Conservation (phyloP, 2,329 filamentous ascomycete species). For the Verticillium isaacii region DNA sequence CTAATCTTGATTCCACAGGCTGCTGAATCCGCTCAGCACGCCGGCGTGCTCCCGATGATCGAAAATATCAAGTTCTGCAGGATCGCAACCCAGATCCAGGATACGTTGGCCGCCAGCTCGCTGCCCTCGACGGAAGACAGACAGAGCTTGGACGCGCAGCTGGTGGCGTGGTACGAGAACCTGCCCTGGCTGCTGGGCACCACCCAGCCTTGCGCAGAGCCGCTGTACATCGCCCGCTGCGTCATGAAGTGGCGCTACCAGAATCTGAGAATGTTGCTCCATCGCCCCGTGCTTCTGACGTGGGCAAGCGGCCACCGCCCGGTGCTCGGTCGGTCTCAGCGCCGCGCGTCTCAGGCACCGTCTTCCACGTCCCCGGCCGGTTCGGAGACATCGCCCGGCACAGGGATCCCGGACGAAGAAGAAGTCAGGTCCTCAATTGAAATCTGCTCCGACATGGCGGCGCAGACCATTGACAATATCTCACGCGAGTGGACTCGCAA, state of each 20-base stretch:
- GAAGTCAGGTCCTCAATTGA: constrained; percentile 65
- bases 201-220: constrained; percentile 64
- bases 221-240: constrained; percentile 65
- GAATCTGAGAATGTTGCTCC: constrained; percentile 71
- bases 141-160: constrained; percentile 59
- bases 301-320: constrained; percentile 42
- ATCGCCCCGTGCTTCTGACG: constrained; percentile 67
- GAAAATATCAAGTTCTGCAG: constrained; percentile 78
- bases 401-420: constrained; percentile 37
- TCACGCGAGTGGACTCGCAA: constrained; percentile 65
- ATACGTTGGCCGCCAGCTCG: constrained; percentile 65
- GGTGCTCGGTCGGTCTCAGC: neutral
- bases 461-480: constrained; percentile 68
- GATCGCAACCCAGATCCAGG: constrained; percentile 75
- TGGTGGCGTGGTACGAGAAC: constrained; percentile 67
- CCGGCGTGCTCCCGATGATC: constrained; percentile 64
- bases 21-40: constrained; percentile 52
- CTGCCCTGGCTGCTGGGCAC: constrained; percentile 62
- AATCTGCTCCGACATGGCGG: constrained; percentile 66
- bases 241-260: constrained; percentile 82
- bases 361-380: neutral
- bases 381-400: constrained; percentile 20
- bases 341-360: neutral
- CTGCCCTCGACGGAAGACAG: constrained; percentile 62
- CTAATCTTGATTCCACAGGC: constrained; percentile 9